phyloP scores from a whole-genome alignment of 2,329 filamentous ascomycete genomes.

The Phialophora chinensis region DNA sequence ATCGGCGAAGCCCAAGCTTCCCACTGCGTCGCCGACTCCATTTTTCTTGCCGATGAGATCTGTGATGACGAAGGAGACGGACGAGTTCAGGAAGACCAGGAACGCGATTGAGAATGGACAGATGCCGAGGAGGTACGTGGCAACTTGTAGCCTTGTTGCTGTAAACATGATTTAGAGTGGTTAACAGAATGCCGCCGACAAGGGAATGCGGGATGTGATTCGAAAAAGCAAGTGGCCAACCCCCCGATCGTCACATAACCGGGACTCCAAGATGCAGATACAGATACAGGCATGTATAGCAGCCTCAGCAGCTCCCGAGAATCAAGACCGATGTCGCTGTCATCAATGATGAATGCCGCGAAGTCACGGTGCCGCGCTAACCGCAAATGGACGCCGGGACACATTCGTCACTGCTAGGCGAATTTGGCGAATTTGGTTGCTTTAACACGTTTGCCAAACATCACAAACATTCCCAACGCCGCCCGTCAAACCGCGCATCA shows the following conservation, averaged over 20 bases:
- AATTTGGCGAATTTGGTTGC: constrained; percentile 30
- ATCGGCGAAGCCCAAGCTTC: constrained; percentile 58
- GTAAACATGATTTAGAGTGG: constrained; percentile 53
- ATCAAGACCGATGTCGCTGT: neutral
- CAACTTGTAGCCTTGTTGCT: constrained; percentile 62
- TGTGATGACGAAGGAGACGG: constrained; percentile 68
- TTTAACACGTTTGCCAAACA: constrained; percentile 34
- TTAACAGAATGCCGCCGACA: neutral
- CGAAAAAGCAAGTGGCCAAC: neutral
- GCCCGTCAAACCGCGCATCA: constrained; percentile 15
- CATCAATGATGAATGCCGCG: neutral
- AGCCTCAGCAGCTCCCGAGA: neutral
- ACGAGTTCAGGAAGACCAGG: constrained; percentile 69
- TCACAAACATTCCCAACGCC: constrained; percentile 33
- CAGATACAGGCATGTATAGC: neutral
- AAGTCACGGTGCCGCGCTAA: constrained; percentile 1
- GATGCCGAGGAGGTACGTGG: constrained; percentile 66
- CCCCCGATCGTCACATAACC: neutral
- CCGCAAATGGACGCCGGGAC: neutral
- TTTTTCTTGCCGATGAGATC: constrained; percentile 63
- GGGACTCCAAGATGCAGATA: neutral
- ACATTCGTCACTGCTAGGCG: neutral
- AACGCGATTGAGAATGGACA: constrained; percentile 70
- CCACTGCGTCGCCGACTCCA: constrained; percentile 66
- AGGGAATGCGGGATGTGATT: neutral